Evolutionary conservation across 345 rosid genomes (phyloP).

Genomic region (Rhizophora apiculata): DNA sequence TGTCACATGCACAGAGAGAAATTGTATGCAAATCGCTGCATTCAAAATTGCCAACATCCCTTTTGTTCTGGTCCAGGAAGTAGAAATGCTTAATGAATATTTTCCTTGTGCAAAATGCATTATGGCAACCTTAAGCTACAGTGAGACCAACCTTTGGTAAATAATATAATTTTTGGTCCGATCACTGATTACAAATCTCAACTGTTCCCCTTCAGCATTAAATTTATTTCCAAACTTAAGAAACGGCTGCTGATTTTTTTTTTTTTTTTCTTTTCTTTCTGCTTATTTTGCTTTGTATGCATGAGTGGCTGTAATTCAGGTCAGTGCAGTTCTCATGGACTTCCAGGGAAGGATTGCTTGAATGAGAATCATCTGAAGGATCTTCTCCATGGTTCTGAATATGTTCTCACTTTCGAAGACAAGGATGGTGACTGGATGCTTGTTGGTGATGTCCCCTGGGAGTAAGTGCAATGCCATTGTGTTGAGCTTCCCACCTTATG

Average conservation of each 20-base stretch:
- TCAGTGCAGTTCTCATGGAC: constrained; percentile 43
- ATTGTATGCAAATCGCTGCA: not conserved
- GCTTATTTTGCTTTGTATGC: not conserved
- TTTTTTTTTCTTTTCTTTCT: not conserved
- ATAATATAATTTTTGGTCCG: no score
- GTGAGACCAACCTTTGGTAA: no score
- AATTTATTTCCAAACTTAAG: no score
- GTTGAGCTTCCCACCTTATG: not conserved
- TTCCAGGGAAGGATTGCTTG: constrained; percentile 38
- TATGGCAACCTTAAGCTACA: no score
- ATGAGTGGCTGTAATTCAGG: constrained; percentile 31
- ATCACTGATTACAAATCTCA: no score
- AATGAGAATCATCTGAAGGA: constrained; percentile 38
- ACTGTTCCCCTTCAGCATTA: no score
- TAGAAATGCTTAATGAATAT: not conserved
- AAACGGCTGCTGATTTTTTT: not conserved
- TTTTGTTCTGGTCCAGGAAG: not conserved
- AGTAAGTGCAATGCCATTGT: constrained; percentile 19
- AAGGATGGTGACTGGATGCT: constrained; percentile 36
- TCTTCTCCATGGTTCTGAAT: constrained; percentile 42
- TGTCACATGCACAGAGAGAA: not conserved
- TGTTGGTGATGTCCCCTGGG: constrained; percentile 36
- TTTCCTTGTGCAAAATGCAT: no score
- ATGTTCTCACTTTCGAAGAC: constrained; percentile 33
- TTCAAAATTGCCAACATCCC: not conserved